Base-by-base conservation (phyloP, 306 rosid species). In the Dalbergia cultrata region DNA sequence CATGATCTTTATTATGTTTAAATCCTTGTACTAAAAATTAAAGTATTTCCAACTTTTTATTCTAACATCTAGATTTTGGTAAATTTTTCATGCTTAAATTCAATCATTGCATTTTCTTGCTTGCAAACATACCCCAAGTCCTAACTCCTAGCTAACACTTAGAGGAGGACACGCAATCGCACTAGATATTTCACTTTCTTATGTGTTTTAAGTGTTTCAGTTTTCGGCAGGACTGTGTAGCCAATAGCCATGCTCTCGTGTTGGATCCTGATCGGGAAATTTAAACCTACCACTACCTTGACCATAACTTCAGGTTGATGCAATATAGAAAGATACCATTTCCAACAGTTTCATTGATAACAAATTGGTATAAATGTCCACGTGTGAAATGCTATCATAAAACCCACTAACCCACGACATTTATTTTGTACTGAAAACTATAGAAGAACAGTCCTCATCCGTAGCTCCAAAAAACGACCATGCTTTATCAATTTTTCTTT, bases 71-170 rank as follows among this genome's bases (percentile, higher is more conserved):
- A 37, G 5, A 37, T 37, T 37, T 37, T 37, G 41, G 41, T 37
- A 37, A 7, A 4, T 5, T 37, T 37, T 5, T 37, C 5, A 7
- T 4, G 7, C 41, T 37, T 7, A 37, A 37, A 37, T 37, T 37
- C 5, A 37, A 37, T 37, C 7, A 37, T 26, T 26, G 31, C 31
- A 37, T 37, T 37, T 37, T 37, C 41, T 7, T 37, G 41, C 41
- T 5, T 4, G 41, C 7, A 37, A 37, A 37, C 41, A 37, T 37
- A 37, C 7, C 41, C 41, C 41, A 22, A 7, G 13, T 68, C 59
- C 56, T 22, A 67, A 69, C 81, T 60, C 75, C 67, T 9, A 26
- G 17, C 56, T 22, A 67, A 69, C 81, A 69, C 69, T 72, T 9
- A 26, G 12, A 26, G 67, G n/a, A 22, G 18, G 78, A 21, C 35